A percentile compares a stretch with the other conserved stretches of the same genome.
Conservation (phyloP, 208 protist species). For the Lotmaria passim region DNA sequence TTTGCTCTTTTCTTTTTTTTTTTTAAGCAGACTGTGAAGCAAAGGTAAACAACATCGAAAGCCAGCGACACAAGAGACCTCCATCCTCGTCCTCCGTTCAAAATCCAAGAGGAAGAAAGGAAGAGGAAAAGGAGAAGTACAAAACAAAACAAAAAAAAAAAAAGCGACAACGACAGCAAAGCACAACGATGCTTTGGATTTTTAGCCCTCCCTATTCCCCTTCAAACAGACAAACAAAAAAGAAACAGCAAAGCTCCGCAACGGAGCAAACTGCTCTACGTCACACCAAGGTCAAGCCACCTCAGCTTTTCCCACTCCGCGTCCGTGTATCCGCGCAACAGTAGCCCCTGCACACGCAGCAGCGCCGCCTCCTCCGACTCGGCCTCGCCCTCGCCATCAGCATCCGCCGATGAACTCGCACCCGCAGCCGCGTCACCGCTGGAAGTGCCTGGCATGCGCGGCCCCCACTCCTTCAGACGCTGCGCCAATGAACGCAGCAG, state of each 20-base stretch:
- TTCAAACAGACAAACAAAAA: no score
- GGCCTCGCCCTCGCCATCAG: neutral
- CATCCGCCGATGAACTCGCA: neutral
- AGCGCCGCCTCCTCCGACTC: constrained; percentile 17
- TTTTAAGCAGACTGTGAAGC: no score
- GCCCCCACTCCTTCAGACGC: constrained; percentile 4
- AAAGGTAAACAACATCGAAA: no score
- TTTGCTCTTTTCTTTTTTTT: no score
- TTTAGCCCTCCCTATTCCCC: no score
- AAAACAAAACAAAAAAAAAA: neutral
- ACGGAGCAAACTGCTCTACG: neutral
- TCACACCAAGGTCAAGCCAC: constrained; percentile 27
- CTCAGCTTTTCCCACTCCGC: constrained; percentile 64
- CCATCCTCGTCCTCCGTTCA: no score
- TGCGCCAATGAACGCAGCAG: constrained; percentile 1
- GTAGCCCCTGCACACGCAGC: constrained; percentile 34
- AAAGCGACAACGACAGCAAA: neutral
- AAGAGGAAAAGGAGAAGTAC: neutral
- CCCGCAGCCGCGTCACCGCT: no score
- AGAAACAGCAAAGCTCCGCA: no score
- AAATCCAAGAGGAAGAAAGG: neutral
- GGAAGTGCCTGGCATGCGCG: neutral
- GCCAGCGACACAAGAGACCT: no score
- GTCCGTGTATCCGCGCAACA: constrained; percentile 55
- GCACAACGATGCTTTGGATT: neutral